Conservation (phyloP, 495 filamentous ascomycete species). For the Aspergillus cristatus region DNA sequence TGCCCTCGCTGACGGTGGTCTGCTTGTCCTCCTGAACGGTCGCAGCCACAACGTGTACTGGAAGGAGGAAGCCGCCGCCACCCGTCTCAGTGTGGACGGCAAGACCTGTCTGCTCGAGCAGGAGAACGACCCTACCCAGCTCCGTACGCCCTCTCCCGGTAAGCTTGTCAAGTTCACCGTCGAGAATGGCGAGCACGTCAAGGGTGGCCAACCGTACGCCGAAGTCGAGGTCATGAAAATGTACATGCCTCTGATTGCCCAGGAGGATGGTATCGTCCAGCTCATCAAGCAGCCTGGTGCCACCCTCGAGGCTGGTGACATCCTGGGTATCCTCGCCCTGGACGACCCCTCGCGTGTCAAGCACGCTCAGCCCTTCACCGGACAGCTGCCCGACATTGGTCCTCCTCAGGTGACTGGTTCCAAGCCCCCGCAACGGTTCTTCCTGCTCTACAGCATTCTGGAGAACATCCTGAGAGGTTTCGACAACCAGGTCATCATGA, state of each 20-base stretch:
- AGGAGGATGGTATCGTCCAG: conserved; percentile 94
- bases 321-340: conserved; percentile 92
- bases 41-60: conserved; percentile 98
- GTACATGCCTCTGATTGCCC: conserved; percentile 98
- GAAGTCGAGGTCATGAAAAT: conserved; percentile 99
- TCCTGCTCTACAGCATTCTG: conserved; percentile 65
- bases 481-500: conserved; percentile 97
- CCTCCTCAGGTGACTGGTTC: conserved; percentile 75
- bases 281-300: conserved; percentile 98
- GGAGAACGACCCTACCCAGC: conserved; percentile 97
- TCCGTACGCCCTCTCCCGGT: conserved; percentile 88
- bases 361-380: conserved; percentile 93
- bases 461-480: conserved; percentile 86
- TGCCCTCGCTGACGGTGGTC: conserved; percentile 84
- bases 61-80: conserved; percentile 96
- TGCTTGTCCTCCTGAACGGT: conserved; percentile 83
- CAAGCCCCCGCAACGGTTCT: conserved; percentile 87
- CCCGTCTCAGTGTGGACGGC: conserved; percentile 89
- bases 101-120: conserved; percentile 98
- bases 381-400: conserved; percentile 81
- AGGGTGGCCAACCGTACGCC: conserved; percentile 85
- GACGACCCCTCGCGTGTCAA: conserved; percentile 96
- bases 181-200: conserved; percentile 92
- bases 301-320: conserved; percentile 95
- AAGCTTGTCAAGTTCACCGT: conserved; percentile 98